Percentiles rank a stretch among this genome's conserved stretches.
phyloP scores from a whole-genome alignment of 495 filamentous ascomycete genomes.

The Chlorociboria aeruginascens region DNA sequence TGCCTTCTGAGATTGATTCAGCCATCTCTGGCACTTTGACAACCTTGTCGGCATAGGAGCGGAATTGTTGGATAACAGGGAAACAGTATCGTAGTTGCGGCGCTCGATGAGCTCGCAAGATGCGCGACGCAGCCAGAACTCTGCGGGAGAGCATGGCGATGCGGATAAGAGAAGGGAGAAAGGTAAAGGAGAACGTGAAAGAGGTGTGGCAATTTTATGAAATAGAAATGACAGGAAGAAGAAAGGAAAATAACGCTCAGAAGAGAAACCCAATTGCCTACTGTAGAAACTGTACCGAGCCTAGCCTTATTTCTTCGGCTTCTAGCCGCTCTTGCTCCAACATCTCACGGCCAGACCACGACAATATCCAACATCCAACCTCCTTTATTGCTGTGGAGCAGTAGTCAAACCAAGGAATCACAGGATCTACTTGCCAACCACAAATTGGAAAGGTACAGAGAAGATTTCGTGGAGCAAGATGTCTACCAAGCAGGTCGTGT shows the following conservation, averaged over 20 bases:
- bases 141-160: constrained; percentile 36
- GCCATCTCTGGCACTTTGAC: constrained; percentile 98
- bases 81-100: constrained; percentile 27
- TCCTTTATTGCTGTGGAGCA: neutral
- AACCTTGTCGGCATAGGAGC: constrained; percentile 57
- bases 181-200: neutral
- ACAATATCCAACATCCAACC: neutral
- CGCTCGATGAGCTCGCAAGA: constrained; percentile 29
- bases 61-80: constrained; percentile 35
- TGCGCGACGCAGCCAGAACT: constrained; percentile 34
- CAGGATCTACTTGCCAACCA: neutral
- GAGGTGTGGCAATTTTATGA: neutral
- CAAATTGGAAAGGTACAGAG: neutral
- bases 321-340: constrained; percentile 7
- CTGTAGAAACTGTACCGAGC: no score
- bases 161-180: constrained; percentile 1
- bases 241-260: neutral
- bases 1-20: constrained; percentile 96
- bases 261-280: no score
- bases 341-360: constrained; percentile 2
- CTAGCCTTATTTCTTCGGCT: constrained; percentile 5
- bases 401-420: neutral
- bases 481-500: constrained; percentile 17
- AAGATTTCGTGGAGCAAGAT: constrained; percentile 4
- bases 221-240: constrained; percentile 1